A percentile compares a stretch with the other conserved stretches of the same genome.
Conservation (phyloP, 768 basidiomycete species). For the Serendipita sp. region DNA sequence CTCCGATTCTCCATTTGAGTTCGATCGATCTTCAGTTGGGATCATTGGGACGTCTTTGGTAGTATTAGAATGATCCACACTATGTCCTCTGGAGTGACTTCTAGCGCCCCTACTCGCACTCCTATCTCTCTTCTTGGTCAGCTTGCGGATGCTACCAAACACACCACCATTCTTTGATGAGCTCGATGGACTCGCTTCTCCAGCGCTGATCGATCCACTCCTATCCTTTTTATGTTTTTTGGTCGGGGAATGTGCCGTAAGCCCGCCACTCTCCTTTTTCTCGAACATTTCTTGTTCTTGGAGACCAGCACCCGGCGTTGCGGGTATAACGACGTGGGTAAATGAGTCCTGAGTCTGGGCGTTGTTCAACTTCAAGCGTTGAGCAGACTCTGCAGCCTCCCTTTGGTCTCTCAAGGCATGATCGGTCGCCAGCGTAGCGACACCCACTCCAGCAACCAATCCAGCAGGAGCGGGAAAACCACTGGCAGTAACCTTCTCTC, state of each 20-base stretch:
- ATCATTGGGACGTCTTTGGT: background rate
- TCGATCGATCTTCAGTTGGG: background rate
- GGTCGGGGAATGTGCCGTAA: background rate
- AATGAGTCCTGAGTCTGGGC: background rate
- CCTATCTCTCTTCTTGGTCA: constrained; percentile 3
- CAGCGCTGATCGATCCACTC: constrained; percentile 1
- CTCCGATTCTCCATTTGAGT: background rate
- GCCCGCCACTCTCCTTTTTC: background rate
- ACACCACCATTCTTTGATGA: background rate
- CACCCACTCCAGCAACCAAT: background rate
- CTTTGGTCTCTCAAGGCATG: background rate
- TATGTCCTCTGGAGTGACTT: background rate
- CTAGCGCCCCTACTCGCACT: background rate
- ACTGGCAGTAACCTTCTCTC: background rate
- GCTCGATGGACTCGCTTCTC: constrained; percentile 5
- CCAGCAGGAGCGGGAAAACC: too few relatives aligned
- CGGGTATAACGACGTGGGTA: constrained; percentile 2
- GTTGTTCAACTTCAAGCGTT: too few relatives aligned
- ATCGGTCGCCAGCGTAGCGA: background rate
- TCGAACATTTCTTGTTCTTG: background rate
- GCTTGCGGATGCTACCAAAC: constrained; percentile 6
- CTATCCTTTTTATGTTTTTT: background rate
- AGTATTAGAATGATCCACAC: background rate
- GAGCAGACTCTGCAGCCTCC: background rate
- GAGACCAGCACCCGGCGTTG: constrained; percentile 4